phyloP scores from a whole-genome alignment of 1,284 basidiomycete species.

The Tremellales sp. region DNA sequence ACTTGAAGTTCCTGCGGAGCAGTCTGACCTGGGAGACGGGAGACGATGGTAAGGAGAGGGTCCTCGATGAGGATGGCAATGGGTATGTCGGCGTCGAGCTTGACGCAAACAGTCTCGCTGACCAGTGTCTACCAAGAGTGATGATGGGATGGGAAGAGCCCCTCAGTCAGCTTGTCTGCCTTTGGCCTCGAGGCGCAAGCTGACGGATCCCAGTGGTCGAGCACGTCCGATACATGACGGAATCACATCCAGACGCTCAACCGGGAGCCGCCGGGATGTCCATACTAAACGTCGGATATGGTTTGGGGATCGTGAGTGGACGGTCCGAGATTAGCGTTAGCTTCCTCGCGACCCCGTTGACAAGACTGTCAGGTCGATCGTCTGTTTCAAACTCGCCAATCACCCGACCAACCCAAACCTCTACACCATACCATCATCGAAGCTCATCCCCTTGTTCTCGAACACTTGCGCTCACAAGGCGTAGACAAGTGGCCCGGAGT shows the following conservation, averaged over 20 bases:
- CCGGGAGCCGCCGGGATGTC: slow-evolving; percentile 54
- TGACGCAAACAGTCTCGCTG: not conserved
- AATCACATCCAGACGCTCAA: slow-evolving; percentile 53
- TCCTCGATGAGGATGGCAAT: slow-evolving; percentile 58
- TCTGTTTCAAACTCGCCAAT: slow-evolving; percentile 61
- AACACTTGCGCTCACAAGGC: slow-evolving; percentile 66
- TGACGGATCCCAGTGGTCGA: slow-evolving; percentile 49
- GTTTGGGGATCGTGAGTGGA: slow-evolving; percentile 85
- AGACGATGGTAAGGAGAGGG: slow-evolving; percentile 66
- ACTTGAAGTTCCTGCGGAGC: slow-evolving; percentile 69
- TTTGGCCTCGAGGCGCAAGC: slow-evolving; percentile 1
- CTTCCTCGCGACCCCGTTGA: slow-evolving; percentile 22
- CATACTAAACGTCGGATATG: slow-evolving; percentile 89
- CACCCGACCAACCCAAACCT: slow-evolving; percentile 49
- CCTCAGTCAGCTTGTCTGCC: slow-evolving; percentile 58
- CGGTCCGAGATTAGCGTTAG: too few relatives aligned
- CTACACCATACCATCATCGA: slow-evolving; percentile 86
- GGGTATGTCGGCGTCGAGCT: slow-evolving; percentile 47
- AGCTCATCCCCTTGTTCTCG: slow-evolving; percentile 86
- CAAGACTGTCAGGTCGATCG: slow-evolving; percentile 67
- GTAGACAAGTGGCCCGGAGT: slow-evolving; percentile 78
- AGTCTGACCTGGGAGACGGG: slow-evolving; percentile 68
- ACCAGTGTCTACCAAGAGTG: slow-evolving; percentile 51
- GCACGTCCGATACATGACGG: slow-evolving; percentile 55
- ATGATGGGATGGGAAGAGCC: slow-evolving; percentile 95